phyloP scores from a whole-genome alignment of 83 land plant genomes.

The Picea abies region DNA sequence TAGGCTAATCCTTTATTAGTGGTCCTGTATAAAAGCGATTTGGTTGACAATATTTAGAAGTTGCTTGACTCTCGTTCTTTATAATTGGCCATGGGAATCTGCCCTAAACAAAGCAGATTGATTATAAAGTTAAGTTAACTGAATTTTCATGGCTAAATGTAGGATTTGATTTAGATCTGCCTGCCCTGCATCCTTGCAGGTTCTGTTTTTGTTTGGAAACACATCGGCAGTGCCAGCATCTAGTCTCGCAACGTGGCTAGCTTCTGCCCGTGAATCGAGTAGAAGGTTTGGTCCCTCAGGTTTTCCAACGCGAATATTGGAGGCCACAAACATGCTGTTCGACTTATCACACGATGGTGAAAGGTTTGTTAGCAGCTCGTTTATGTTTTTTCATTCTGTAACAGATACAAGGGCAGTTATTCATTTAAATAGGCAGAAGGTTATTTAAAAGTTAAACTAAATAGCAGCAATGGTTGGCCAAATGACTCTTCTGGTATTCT shows the following conservation, averaged over 20 bases:
- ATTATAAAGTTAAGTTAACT: background rate
- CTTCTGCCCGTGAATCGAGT: conserved; percentile 58
- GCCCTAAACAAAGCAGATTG: background rate
- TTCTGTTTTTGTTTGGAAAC: conserved; percentile 51
- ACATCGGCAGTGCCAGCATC: conserved; percentile 38
- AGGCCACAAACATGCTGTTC: conserved; percentile 17
- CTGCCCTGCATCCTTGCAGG: conserved; percentile 27
- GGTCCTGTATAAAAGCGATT: background rate
- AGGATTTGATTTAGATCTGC: conserved; percentile 7
- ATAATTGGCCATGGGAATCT: background rate
- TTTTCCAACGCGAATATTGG: conserved; percentile 36
- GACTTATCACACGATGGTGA: background rate
- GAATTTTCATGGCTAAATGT: conserved; percentile 2
- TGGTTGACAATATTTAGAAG: background rate
- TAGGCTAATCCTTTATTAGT: background rate
- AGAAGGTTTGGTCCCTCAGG: conserved; percentile 45
- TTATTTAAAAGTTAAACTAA: no score
- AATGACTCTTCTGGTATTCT: no score
- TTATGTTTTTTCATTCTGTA: background rate
- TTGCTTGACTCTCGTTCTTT: background rate
- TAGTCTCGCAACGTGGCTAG: conserved; percentile 61
- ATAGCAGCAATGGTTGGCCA: no score
- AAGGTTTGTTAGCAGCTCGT: conserved; percentile 16
- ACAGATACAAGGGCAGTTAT: no score
- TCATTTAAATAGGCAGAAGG: no score